Evolutionary conservation across 2,329 filamentous ascomycete genomes (phyloP).

Genomic region (Aspergillus quadrilineatus): DNA sequence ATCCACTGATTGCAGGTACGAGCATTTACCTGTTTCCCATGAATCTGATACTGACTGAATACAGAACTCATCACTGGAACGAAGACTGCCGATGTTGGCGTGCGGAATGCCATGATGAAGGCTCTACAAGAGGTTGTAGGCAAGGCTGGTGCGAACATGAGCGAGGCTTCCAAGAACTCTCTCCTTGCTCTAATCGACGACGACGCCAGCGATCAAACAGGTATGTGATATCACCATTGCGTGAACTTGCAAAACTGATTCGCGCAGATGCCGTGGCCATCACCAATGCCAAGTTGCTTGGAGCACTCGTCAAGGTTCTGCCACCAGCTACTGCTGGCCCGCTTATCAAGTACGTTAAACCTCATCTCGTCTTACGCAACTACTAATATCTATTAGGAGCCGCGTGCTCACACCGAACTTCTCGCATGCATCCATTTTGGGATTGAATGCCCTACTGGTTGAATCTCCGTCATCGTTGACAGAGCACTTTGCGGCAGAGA

Average conservation of each 20-base stretch:
- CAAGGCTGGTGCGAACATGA: conserved; percentile 94
- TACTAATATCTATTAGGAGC: conserved; percentile 55
- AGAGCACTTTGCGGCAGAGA: conserved; percentile 68
- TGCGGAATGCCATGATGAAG: conserved; percentile 94
- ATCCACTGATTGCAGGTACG: conserved; percentile 74
- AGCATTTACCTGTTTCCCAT: neutral
- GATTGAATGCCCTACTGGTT: conserved; percentile 82
- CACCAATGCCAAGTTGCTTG: conserved; percentile 85
- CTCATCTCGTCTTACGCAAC: neutral
- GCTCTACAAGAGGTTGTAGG: conserved; percentile 94
- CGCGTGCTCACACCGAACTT: conserved; percentile 76
- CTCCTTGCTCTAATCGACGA: conserved; percentile 86
- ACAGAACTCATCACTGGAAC: conserved; percentile 90
- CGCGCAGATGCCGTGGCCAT: conserved; percentile 70
- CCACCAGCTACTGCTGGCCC: conserved; percentile 65
- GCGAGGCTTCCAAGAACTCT: conserved; percentile 79
- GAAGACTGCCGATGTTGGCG: conserved; percentile 81
- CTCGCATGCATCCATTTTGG: conserved; percentile 75
- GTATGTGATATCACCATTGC: conserved; percentile 35
- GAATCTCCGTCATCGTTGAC: conserved; percentile 73
- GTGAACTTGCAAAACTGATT: neutral
- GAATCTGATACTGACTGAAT: conserved; percentile 6
- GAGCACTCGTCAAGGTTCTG: conserved; percentile 84
- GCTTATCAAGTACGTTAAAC: conserved; percentile 54
- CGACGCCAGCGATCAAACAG: conserved; percentile 72